phyloP scores from a whole-genome alignment of 2,329 filamentous ascomycete genomes.

The Cercospora zeae-maydis region DNA sequence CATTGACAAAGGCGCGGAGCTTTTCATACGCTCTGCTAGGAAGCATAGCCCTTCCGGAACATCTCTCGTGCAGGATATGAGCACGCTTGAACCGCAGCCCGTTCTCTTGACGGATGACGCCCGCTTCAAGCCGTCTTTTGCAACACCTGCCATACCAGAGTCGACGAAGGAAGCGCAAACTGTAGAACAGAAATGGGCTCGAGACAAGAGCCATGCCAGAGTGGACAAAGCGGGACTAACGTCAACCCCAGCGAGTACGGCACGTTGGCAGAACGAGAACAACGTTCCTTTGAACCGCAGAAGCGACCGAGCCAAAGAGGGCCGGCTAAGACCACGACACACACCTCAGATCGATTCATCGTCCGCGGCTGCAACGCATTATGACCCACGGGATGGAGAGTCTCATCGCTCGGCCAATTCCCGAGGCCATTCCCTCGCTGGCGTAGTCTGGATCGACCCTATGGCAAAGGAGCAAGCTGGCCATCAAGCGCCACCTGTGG shows the following conservation, averaged over 20 bases:
- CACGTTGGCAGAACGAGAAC: conserved; percentile 16
- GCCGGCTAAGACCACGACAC: not conserved
- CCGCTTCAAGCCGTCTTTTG: not conserved
- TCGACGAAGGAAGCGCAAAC: not conserved
- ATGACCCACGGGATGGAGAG: not conserved
- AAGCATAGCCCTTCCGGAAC: not conserved
- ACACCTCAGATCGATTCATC: not conserved
- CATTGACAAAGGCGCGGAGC: not conserved
- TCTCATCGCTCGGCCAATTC: not conserved
- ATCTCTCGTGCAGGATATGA: not conserved
- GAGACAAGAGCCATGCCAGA: conserved; percentile 9
- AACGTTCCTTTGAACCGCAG: not conserved
- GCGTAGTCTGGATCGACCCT: not conserved
- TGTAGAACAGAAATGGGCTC: conserved; percentile 4
- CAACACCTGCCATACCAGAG: not conserved
- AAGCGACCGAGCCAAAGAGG: not conserved
- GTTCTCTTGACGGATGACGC: not conserved
- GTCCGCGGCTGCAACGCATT: not conserved
- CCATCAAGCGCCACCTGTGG: not conserved
- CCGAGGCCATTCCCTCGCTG: not conserved
- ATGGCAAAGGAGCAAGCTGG: not conserved
- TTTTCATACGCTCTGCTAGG: not conserved
- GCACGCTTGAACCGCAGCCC: not conserved
- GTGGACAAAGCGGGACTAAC: conserved; percentile 18
- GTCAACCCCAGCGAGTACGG: conserved; percentile 11